These are phyloP conservation scores for Hymenoscyphus fructigenus DNA, from an alignment of 2,329 filamentous ascomycete species.

Conservation along the genomic window DNA sequence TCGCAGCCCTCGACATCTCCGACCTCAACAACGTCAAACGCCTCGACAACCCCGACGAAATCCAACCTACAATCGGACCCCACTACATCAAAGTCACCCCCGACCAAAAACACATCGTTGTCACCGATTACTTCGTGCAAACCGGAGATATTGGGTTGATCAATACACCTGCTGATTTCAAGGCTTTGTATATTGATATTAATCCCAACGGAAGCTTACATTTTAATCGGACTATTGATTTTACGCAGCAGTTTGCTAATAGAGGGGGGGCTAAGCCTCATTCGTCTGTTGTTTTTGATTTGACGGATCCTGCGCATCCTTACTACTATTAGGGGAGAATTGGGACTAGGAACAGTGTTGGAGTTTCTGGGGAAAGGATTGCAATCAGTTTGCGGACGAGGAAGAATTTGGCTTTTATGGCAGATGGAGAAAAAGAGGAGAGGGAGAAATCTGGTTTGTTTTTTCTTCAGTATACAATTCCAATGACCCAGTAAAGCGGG, in stretches of 20 bases:
- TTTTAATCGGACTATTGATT: slow-evolving; percentile 62
- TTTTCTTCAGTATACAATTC: no score
- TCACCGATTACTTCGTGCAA: slow-evolving; percentile 67
- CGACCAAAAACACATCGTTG: slow-evolving; percentile 62
- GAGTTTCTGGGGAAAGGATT: no score
- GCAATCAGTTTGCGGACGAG: no score
- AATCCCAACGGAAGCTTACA: slow-evolving; percentile 51
- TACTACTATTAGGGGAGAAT: no score
- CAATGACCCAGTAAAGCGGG: no score
- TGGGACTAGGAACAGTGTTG: no score
- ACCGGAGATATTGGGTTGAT: slow-evolving; percentile 59
- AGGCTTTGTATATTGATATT: slow-evolving; percentile 62
- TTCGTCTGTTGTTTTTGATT: no score
- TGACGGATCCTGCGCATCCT: no score
- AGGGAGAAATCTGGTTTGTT: no score
- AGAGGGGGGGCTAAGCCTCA: slow-evolving; percentile 44
- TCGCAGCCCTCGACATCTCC: slow-evolving; percentile 60
- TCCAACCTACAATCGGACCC: slow-evolving; percentile 59
- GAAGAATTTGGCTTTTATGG: no score
- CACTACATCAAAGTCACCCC: slow-evolving; percentile 65
- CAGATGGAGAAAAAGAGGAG: no score
- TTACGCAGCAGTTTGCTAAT: slow-evolving; percentile 51
- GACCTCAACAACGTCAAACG: slow-evolving; percentile 60
- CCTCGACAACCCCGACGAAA: slow-evolving; percentile 58
- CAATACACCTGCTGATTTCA: slow-evolving; percentile 57